Base-by-base conservation (phyloP, 176 grass and related monocot genomes). In the Tillandsia fasciculata region DNA sequence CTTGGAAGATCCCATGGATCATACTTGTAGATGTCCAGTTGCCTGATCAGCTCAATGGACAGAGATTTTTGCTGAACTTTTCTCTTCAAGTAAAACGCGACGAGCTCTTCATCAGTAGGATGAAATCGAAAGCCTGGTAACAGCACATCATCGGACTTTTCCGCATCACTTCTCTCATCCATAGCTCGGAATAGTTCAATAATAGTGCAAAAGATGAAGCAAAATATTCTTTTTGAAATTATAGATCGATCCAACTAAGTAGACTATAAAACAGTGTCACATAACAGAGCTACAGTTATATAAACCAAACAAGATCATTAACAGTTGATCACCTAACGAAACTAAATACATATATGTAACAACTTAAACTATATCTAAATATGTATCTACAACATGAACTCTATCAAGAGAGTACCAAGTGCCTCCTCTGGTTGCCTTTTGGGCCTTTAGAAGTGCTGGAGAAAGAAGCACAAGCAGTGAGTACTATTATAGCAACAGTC, bases 1-100 rank as follows among this genome's bases (percentile, higher is more conserved):
- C 94, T 99, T 93, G 94, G 90, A 82, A 99, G 90, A 90, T 99
- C 94, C 90, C 94, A 93, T 87, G 94, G 90, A 87, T 99, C 94
- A 74, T 90, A 90, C 72, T 99, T 99, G 87, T 99, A 99, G 80
- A 93, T 99, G 67, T 99, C 94, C 10, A 99, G 87, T 75, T 99
- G 90, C 80, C 90, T 86, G 52, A 99, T 99, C 52, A 99, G 94
- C 80, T 99, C 94, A 78, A 99, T 90, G 17, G 87, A 86, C 50
- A 99, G 90, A 78, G 87, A 80, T 66, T 87, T 88, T 72, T 93
- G 90, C 77, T 93, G 94, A 51, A 99, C 85, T 73, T 99, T 93
- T 53, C 94, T 93, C 74, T 86, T 93, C 67, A 99, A 77, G 80
- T 99, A 99, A 76, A 99, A 99, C 71, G 82, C 79, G 50, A 99